Evolutionary conservation across 2,329 filamentous ascomycete genomes (phyloP), one percentile per base, ranked within the genome.

Genomic region (Fusarium sp.): DNA sequence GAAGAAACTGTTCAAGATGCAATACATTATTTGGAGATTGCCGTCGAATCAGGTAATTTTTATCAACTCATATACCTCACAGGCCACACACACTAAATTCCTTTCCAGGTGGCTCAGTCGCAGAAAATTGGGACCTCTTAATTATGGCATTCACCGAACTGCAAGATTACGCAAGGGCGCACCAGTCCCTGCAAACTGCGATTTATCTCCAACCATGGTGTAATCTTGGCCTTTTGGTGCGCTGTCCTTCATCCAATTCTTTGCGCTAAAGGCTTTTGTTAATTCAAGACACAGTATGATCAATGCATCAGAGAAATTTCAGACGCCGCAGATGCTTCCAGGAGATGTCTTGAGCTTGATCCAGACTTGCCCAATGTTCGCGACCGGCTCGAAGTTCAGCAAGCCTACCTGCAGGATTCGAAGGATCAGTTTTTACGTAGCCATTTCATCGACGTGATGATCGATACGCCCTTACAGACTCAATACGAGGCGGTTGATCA

Each of bases 151-250:
- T 31, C n/a, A 28, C 28, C 13, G 1, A 3, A 3, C 2, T 12
- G 2, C 3, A 15, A 13, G 12, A 21, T 6, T 47, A 47, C n/a
- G 4, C 15, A 4, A 15, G 3, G 3, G n/a, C 4, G 6, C 6
- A 37, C 3, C 2, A 47, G 1, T n/a, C 21, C 15, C 11, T 47
- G 5, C 15, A 37, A n/a, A 0, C 7, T 3, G 4, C n/a, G 2
- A 5, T 28, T 6, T 15, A 4, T 11, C 2, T 37, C 1, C 13
- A 15, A 3, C 6, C 1, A 1, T 48, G 52, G 52, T 48, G 37
- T 23, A 48, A 48, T 3, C 29, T 48, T 10, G 41, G 52, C 13
- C 8, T 55, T 3, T n/a, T 55, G 15, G 41, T 55, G 18, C 5
- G 29, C 33, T 8, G 20, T 10, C 12, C 2, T 4, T 15, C 1